These are phyloP conservation scores for Pistacia atlantica DNA, from an alignment of 345 rosid species.

Conservation along the genomic window DNA sequence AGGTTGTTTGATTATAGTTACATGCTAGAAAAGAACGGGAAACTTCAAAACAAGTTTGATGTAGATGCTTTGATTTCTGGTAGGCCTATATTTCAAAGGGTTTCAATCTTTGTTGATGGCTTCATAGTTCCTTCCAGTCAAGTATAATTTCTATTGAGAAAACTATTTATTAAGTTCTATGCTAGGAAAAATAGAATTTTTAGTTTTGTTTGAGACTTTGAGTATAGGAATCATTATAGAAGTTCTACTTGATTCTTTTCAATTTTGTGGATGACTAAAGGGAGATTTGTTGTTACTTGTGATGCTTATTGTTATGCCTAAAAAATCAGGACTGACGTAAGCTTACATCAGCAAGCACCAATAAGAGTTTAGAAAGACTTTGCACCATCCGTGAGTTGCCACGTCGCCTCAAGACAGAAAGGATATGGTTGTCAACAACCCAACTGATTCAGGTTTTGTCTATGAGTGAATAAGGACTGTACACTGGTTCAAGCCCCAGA, in stretches of 20 bases:
- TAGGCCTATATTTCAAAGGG: constrained; percentile 72
- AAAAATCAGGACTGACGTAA: too few species aligned
- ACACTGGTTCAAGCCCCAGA: too few species aligned
- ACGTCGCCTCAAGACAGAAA: too few species aligned
- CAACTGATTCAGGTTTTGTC: too few species aligned
- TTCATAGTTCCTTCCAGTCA: constrained; percentile 88
- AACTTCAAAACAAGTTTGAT: constrained; percentile 72
- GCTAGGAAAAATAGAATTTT: background rate
- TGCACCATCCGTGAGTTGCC: too few species aligned
- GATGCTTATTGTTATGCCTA: background rate
- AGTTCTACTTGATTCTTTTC: background rate
- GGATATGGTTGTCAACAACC: too few species aligned
- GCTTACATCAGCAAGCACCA: too few species aligned
- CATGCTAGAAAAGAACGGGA: constrained; percentile 79
- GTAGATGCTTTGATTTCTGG: constrained; percentile 57
- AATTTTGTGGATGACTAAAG: background rate
- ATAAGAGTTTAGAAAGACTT: too few species aligned
- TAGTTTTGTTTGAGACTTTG: background rate
- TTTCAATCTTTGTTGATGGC: constrained; percentile 90
- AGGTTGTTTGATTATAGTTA: constrained; percentile 50
- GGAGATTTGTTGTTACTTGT: background rate
- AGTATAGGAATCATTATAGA: background rate
- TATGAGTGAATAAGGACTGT: too few species aligned
- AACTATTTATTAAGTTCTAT: background rate
- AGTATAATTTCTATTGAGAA: constrained; percentile 39